A percentile compares a stretch with the other conserved stretches of the same genome.
Evolutionary conservation across 73 alveolate genomes (phyloP).

Genomic region (Diophrys appendiculata): DNA sequence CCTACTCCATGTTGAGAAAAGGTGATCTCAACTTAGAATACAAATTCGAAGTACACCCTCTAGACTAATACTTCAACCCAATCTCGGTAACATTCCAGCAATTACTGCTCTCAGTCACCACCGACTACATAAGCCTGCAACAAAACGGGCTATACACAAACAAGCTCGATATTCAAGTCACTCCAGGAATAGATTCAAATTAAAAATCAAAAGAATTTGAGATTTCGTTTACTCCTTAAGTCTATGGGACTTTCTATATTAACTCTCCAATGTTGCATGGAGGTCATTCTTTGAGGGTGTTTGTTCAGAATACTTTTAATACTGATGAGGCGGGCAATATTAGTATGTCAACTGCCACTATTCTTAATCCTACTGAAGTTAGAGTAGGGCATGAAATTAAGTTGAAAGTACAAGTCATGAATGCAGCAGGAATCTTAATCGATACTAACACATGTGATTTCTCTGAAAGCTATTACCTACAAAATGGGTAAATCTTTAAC

Average conservation of each 20-base stretch:
- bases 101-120: background rate
- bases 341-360: constrained; percentile 8
- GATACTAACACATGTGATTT: background rate
- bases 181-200: background rate
- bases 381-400: constrained; percentile 2
- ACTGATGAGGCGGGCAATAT: background rate
- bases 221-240: background rate
- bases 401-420: background rate
- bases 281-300: background rate
- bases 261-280: background rate
- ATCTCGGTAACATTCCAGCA: background rate
- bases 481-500: background rate
- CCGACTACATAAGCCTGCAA: background rate
- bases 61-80: background rate
- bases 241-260: background rate
- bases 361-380: background rate
- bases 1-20: background rate
- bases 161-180: background rate
- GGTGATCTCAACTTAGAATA: background rate
- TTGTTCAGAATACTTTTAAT: no score
- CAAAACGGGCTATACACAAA: background rate
- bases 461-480: background rate
- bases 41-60: background rate
- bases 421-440: background rate
- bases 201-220: background rate